Evolutionary conservation across 75 land plant genomes (phyloP), one percentile per base, ranked within the genome.

Genomic region (Gnetum montanum): DNA sequence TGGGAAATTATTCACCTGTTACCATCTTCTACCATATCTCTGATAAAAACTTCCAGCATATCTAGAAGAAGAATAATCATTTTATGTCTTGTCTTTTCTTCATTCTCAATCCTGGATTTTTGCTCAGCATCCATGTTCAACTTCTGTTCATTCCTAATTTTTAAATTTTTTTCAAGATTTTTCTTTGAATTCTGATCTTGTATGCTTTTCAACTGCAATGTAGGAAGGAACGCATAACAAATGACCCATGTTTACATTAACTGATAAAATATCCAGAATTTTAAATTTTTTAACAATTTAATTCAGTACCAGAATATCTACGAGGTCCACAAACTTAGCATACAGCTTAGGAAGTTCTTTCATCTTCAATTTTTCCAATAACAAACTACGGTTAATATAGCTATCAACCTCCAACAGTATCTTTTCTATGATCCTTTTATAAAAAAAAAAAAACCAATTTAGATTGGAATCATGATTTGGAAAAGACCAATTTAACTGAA

Each of bases 11-110:
- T 57, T 56, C 30, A 82, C 91, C 84, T 82, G 48, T 40, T 50
- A 34, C 61, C 49, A 57, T 85, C 52, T 41, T 31, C 58, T 78
- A 95, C 78, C 62, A 90, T 69, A 66, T 95, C 99, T 54, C 52
- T 59, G 6, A 74, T 77, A 25, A 83, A 72, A 56, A 90, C 67
- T 59, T 95, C 99, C 72, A 75, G 70, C 48, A 95, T 86, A 65
- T 95, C 99, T 54, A 90, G 99, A 31, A 95, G 85, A 25, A 74
- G 57, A 38, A 69, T 69, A 16, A 86, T 70, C 29, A 86, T 81
- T 52, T 54, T 68, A 33, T 56, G 56, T 20, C 66, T 67, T 13
- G 70, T 59, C 4, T 38, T 29, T 44, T 24, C 25, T 22, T 74
- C 56, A 16, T 70, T 65, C 36, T 77, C 73, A 51, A 20, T 35